Base-by-base conservation (phyloP, 768 basidiomycete species). In the Tulasnella calospora region DNA sequence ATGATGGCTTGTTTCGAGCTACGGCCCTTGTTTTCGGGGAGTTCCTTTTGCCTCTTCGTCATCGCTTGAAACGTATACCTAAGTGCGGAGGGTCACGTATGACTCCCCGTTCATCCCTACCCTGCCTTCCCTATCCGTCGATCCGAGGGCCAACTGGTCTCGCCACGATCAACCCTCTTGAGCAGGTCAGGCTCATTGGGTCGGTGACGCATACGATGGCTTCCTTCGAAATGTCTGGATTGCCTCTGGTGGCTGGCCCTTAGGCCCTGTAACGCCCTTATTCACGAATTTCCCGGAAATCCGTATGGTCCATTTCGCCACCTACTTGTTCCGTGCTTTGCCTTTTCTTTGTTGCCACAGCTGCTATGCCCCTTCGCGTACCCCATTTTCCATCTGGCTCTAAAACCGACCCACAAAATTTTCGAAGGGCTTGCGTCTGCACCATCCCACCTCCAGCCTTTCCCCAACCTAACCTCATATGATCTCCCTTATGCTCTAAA, bases 271-370 rank as follows among this genome's bases (percentile, higher is more conserved):
- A 40, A 41, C 71, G 61, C 61, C 61, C 71, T 46, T 72, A 40
- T 72, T 46, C 71, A 72, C 12, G 38, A 72, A n/a, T 40, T 72
- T 72, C 38, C 71, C 71, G 71, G 71, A 72, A 72, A 40, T 30
- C 44, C 71, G 61, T 67, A 67, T 67, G 61, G 44, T 35, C 36
- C 38, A 72, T 72, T 38, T 27, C 36, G 41, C 71, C 44, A 67
- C 44, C 27, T 72, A 46, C 44, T 72, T 27, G 36, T 72, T 40
- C 38, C 36, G 71, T 72, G 27, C 71, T 72, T 72, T 72, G 44
- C 71, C 71, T 72, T 72, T 72, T 67, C 61, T 27, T 38, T 72
- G 71, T 72, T 72, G 71, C 71, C 71, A 72, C 71, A 46, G n/a
- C 71, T 46, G 36, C 71, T 15, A 41, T 46, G 30, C 38, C 44